These are phyloP conservation scores for Elaeagnus macrophylla DNA, from an alignment of 306 rosid genomes.

Conservation along the genomic window DNA sequence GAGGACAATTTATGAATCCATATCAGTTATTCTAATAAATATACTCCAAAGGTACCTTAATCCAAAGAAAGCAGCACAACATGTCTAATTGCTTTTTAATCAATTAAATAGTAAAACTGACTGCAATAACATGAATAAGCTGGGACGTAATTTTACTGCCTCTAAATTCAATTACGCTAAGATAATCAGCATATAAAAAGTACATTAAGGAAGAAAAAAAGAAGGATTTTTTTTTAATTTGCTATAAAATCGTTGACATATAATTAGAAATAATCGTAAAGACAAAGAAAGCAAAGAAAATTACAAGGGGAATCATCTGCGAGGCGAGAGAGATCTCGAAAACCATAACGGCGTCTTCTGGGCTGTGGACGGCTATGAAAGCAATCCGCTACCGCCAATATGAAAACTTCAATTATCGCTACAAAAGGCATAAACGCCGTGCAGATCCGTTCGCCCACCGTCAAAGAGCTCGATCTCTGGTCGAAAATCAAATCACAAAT, in stretches of 20 bases:
- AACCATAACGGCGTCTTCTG: constrained; percentile 10
- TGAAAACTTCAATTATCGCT: constrained; percentile 33
- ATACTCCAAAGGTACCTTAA: background rate
- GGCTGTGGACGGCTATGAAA: constrained; percentile 18
- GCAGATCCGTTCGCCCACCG: constrained; percentile 37
- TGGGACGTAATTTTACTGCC: no score
- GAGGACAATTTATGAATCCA: background rate
- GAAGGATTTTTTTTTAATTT: no score
- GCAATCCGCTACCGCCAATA: constrained; percentile 38
- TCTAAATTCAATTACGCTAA: no score
- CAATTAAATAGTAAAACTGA: no score
- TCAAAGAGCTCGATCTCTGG: constrained; percentile 40
- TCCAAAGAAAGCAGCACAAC: background rate
- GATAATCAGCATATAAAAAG: no score
- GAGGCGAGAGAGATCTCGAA: constrained; percentile 26
- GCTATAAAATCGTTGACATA: no score
- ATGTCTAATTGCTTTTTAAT: background rate
- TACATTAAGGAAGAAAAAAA: no score
- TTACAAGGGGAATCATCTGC: constrained; percentile 60
- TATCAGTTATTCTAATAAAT: background rate
- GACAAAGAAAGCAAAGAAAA: background rate
- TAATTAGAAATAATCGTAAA: no score
- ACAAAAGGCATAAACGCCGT: constrained; percentile 39
- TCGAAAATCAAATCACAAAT: background rate
- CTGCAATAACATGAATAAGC: no score